Conservation (phyloP, 345 rosid species). For the Corchorus olitorius region DNA sequence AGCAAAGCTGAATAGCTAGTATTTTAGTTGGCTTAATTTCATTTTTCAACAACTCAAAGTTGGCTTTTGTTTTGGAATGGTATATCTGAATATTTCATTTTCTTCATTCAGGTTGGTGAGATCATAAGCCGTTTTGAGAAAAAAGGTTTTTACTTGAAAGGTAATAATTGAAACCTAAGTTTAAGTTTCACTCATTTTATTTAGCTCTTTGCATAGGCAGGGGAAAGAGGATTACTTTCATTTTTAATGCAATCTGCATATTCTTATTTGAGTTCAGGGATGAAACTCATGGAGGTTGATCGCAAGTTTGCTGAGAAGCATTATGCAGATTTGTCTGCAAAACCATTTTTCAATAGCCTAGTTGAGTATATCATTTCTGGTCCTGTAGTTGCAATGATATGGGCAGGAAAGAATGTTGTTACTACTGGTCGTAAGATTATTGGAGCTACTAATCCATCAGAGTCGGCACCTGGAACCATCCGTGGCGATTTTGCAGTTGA, state of each 20-base stretch:
- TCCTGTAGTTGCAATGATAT: constrained; percentile 90
- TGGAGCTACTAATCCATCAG: constrained; percentile 89
- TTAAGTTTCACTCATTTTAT: neutral
- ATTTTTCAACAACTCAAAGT: neutral
- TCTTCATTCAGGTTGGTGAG: constrained; percentile 62
- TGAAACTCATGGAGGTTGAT: constrained; percentile 68
- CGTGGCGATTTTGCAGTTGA: constrained; percentile 78
- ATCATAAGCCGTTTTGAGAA: constrained; percentile 84
- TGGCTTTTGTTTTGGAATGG: neutral
- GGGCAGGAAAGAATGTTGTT: constrained; percentile 90
- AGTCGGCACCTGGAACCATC: constrained; percentile 83
- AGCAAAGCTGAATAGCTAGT: neutral
- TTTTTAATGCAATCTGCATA: neutral
- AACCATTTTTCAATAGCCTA: constrained; percentile 80
- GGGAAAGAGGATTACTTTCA: neutral
- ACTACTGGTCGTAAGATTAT: constrained; percentile 75
- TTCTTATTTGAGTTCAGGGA: constrained; percentile 39
- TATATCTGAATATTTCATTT: neutral
- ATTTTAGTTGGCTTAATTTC: neutral
- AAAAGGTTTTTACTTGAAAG: constrained; percentile 88
- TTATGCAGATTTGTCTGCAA: constrained; percentile 68
- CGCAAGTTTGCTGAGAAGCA: constrained; percentile 79
- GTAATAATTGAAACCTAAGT: constrained; percentile 29
- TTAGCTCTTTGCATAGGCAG: neutral
- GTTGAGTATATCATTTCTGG: constrained; percentile 87